Conservation (phyloP, 192 early-diverging fungal species). For the Podila verticillata region DNA sequence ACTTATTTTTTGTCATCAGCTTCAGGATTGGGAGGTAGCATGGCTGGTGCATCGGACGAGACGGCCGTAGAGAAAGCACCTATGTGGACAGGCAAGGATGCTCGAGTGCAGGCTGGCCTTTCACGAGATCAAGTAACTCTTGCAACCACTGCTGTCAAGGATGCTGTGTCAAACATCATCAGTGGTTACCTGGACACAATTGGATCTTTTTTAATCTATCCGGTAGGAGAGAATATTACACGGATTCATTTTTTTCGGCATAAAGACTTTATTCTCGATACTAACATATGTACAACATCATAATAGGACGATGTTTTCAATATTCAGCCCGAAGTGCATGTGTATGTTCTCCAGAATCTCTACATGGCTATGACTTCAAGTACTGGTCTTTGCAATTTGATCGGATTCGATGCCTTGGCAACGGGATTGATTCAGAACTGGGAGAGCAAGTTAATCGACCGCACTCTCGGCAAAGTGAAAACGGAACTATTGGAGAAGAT, state of each 20-base stretch:
- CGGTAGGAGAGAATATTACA: conserved; percentile 35
- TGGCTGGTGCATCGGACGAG: conserved; percentile 4
- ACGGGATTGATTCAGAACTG: conserved; percentile 42
- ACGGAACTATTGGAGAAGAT: conserved; percentile 22
- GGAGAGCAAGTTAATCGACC: conserved; percentile 28
- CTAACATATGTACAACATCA: background rate
- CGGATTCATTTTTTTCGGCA: too few relatives aligned
- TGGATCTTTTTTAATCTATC: conserved; percentile 56
- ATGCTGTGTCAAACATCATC: conserved; percentile 46
- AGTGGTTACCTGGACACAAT: conserved; percentile 59
- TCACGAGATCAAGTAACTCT: conserved; percentile 38
- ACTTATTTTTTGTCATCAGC: conserved; percentile 52
- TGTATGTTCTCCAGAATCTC: conserved; percentile 38
- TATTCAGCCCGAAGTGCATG: conserved; percentile 34
- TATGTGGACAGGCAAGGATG: conserved; percentile 39
- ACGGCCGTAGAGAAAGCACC: background rate
- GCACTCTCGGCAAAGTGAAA: conserved; percentile 15
- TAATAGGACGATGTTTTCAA: conserved; percentile 30
- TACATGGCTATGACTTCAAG: conserved; percentile 19
- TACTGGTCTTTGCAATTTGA: conserved; percentile 21
- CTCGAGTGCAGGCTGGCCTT: conserved; percentile 22
- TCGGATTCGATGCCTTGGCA: conserved; percentile 33
- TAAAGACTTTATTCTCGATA: background rate
- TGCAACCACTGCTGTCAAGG: conserved; percentile 40
- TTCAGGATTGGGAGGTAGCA: conserved; percentile 1